Base-by-base conservation (phyloP, 2,329 filamentous ascomycete species). In the Apiospora koreana region DNA sequence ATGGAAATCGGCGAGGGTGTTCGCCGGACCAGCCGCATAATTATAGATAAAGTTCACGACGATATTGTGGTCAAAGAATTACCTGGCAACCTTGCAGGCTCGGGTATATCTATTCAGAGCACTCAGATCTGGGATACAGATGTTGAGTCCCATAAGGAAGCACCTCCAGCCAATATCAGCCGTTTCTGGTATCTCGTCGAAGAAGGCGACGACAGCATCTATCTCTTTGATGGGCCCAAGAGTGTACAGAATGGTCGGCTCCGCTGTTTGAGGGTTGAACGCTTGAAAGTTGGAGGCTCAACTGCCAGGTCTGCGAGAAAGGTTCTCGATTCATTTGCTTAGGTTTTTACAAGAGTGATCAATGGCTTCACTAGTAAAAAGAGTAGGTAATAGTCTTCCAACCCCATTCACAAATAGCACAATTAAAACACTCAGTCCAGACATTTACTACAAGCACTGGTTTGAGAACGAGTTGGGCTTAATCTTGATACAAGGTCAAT, bases 1-100 rank as follows among this genome's bases (percentile, higher is more conserved):
- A 76, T 70, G 14, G 72, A 74, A 0, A 3, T 28, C 35, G 43
- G 2, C n/a, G 64, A 6, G 3, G 74, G 73, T 4, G 58, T 8
- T 38, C 4, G 8, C 3, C 35, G 35, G 35, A 67, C 69, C 10
- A 81, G 79, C 73, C 79, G 84, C 28, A 73, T 85, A 12, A 81
- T 87, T 50, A 72, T 87, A 6, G 77, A 80, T 31, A 78, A 68
- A 38, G 45, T 43, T 9, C 38, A 66, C n/a, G 9, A n/a, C 0
- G 54, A 62, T 38, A 38, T 23, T 12, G 31, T 62, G 9, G 2
- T 62, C 18, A 67, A 28, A 67, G 2, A 25, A 3, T 3, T 43
- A 2, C 12, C 41, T 2, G n/a, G 8, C 21, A 31, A 8, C 8
- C 35, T n/a, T n/a, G n/a, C n/a, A n/a, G n/a, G 16, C 16, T 18